phyloP scores from a whole-genome alignment of 441 rosid species.

The Gossypium lobatum region DNA sequence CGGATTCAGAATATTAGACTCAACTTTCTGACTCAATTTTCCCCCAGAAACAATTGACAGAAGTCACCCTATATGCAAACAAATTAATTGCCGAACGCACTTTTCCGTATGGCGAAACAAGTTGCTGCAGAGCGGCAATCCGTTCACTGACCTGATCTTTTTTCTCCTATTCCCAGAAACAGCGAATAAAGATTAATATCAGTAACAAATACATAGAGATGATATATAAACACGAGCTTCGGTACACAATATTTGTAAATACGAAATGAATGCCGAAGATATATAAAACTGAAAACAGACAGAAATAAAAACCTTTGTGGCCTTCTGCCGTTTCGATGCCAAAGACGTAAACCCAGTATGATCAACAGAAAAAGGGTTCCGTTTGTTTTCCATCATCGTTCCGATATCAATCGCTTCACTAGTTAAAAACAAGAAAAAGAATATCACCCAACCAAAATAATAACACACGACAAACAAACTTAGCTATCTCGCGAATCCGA shows the following conservation, averaged over 20 bases:
- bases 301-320: slow-evolving; percentile 50
- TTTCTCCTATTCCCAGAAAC: slow-evolving; percentile 48
- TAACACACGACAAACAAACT: neutral
- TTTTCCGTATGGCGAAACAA: slow-evolving; percentile 97
- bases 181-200: slow-evolving; percentile 12
- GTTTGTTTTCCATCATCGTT: slow-evolving; percentile 79
- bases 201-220: neutral
- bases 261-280: neutral
- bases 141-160: slow-evolving; percentile 84
- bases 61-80: neutral
- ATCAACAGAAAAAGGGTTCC: slow-evolving; percentile 58
- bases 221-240: neutral
- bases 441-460: neutral
- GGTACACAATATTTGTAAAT: neutral
- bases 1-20: neutral
- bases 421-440: slow-evolving; percentile 7
- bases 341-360: slow-evolving; percentile 44
- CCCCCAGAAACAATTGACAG: neutral
- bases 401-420: slow-evolving; percentile 31
- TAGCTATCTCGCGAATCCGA: neutral
- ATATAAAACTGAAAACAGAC: neutral
- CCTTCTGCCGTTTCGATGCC: slow-evolving; percentile 64
- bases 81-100: slow-evolving; percentile 26
- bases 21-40: neutral
- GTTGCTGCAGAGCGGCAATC: slow-evolving; percentile 78